phyloP scores from a whole-genome alignment of 1,284 basidiomycete species.

The Phlebopus sp. region DNA sequence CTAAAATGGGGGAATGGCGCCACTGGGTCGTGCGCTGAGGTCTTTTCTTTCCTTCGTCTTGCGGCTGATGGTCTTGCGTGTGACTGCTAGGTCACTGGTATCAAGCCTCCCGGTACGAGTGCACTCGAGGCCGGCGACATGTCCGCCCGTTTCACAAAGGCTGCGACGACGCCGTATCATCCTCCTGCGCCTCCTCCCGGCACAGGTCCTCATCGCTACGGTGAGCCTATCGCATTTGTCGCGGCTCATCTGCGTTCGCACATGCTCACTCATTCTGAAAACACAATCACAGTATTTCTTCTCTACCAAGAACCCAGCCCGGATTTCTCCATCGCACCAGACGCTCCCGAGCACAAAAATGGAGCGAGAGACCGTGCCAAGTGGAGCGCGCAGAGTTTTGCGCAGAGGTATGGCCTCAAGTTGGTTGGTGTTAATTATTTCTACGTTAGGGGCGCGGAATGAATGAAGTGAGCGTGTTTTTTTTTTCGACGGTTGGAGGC shows the following conservation, averaged over 20 bases:
- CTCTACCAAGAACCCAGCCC: slow-evolving; percentile 57
- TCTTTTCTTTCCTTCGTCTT: not conserved
- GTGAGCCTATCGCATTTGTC: slow-evolving; percentile 33
- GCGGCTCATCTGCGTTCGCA: too few species aligned
- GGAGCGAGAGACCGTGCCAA: slow-evolving; percentile 45
- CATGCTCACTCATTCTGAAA: slow-evolving; percentile 1
- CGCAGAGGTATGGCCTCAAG: slow-evolving; percentile 48
- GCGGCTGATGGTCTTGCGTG: not conserved
- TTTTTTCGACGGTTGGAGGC: not conserved
- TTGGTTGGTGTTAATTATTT: slow-evolving; percentile 63
- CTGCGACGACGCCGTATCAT: slow-evolving; percentile 54
- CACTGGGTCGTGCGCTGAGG: slow-evolving; percentile 59
- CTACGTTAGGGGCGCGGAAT: slow-evolving; percentile 24
- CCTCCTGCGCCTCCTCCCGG: slow-evolving; percentile 56
- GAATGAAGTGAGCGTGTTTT: slow-evolving; percentile 3
- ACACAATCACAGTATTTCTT: slow-evolving; percentile 45
- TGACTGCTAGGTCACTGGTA: slow-evolving; percentile 48
- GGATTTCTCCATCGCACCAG: slow-evolving; percentile 41
- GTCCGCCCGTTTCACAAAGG: slow-evolving; percentile 42
- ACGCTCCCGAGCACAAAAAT: slow-evolving; percentile 46
- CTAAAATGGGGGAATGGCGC: slow-evolving; percentile 55
- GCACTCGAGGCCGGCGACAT: slow-evolving; percentile 34
- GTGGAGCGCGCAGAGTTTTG: slow-evolving; percentile 57
- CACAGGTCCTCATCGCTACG: slow-evolving; percentile 58
- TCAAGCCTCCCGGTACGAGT: slow-evolving; percentile 43